phyloP scores from a whole-genome alignment of 345 rosid species.

The Zanthoxylum bungeanum region DNA sequence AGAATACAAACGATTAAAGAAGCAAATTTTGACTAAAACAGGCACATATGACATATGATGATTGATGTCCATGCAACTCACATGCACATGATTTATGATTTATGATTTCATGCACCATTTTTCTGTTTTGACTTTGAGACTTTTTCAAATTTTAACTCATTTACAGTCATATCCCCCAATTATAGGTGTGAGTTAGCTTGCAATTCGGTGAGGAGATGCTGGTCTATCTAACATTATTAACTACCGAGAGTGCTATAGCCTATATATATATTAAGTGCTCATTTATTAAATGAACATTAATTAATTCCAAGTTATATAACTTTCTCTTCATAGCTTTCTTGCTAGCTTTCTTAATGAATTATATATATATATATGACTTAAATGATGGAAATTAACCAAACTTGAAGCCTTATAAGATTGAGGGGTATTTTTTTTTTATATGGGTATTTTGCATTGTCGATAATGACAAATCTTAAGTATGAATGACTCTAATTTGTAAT shows the following conservation, averaged over 20 bases:
- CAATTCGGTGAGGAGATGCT: conserved; percentile 30
- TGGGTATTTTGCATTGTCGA: too few relatives aligned
- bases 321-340: too few relatives aligned
- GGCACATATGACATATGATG: too few relatives aligned
- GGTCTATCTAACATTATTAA: conserved; percentile 23
- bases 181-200: conserved; percentile 31
- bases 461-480: too few relatives aligned
- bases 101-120: background rate
- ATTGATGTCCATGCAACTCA: background rate
- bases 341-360: too few relatives aligned
- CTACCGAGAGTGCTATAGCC: background rate
- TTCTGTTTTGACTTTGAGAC: conserved; percentile 23
- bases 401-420: too few relatives aligned
- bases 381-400: too few relatives aligned
- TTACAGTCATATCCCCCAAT: conserved; percentile 9
- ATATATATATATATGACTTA: too few relatives aligned
- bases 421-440: too few relatives aligned
- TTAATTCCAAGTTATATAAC: too few relatives aligned
- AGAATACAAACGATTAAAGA: background rate
- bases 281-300: too few relatives aligned
- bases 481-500: too few relatives aligned
- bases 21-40: background rate
- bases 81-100: background rate
- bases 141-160: conserved; percentile 1
- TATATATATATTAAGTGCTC: background rate